phyloP scores from a whole-genome alignment of 2,329 filamentous ascomycete species.

The Cladophialophora bantiana region DNA sequence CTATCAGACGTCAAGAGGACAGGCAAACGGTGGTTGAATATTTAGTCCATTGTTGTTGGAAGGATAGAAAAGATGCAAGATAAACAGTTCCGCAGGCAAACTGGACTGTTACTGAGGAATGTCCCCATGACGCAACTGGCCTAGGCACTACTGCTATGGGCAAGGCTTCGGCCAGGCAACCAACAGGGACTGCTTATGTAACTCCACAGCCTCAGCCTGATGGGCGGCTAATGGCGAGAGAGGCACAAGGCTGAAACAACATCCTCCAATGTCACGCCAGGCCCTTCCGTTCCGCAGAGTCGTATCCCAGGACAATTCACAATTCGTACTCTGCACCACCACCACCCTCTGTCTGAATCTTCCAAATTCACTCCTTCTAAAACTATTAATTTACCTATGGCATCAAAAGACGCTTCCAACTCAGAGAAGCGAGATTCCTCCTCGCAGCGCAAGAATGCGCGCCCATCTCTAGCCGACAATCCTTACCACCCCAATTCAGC shows the following conservation, averaged over 20 bases:
- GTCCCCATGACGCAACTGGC: conserved; percentile 28
- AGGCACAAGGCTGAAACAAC: conserved; percentile 15
- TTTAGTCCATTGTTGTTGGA: background rate
- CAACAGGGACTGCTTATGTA: background rate
- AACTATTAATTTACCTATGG: conserved; percentile 23
- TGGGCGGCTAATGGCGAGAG: background rate
- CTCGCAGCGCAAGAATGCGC: conserved; percentile 17
- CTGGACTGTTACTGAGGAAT: conserved; percentile 8
- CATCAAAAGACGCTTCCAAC: conserved; percentile 24
- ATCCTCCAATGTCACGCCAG: background rate
- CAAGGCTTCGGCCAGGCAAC: conserved; percentile 16
- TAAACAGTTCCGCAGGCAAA: background rate
- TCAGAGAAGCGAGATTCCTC: conserved; percentile 20
- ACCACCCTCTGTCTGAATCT: background rate
- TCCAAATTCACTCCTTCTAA: background rate
- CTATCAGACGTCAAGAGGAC: background rate
- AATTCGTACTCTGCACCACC: background rate
- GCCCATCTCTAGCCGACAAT: conserved; percentile 38
- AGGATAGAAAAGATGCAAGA: background rate
- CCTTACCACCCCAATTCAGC: conserved; percentile 48
- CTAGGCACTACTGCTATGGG: conserved; percentile 16
- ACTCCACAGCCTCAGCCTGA: conserved; percentile 11
- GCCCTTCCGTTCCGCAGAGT: background rate
- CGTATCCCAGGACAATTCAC: background rate
- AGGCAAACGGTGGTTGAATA: background rate